Evolutionary conservation across 2,329 filamentous ascomycete genomes (phyloP).

Genomic region (Fonsecaea multimorphosa): DNA sequence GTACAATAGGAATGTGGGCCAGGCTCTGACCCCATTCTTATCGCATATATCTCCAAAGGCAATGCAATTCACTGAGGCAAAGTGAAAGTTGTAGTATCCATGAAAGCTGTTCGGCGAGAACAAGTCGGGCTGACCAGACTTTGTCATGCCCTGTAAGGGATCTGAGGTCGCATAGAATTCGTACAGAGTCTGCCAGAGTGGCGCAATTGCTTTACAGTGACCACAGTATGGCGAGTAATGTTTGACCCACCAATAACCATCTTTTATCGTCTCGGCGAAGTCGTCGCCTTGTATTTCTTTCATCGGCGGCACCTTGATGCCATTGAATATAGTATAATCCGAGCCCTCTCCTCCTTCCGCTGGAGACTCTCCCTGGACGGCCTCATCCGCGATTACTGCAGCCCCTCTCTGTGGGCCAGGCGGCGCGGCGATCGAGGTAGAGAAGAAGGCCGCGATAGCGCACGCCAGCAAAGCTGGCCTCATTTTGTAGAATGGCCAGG

Average conservation of each 20-base stretch:
- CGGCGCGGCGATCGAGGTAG: conserved; percentile 31
- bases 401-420: conserved; percentile 29
- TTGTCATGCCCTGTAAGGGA: conserved; percentile 62
- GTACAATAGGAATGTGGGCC: conserved; percentile 79
- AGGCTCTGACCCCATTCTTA: conserved; percentile 70
- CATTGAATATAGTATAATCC: conserved; percentile 57
- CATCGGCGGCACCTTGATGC: conserved; percentile 58
- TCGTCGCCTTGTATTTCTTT: conserved; percentile 55
- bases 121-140: conserved; percentile 54
- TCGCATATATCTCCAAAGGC: conserved; percentile 80
- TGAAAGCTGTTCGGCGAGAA: conserved; percentile 70
- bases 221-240: conserved; percentile 61
- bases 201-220: conserved; percentile 80
- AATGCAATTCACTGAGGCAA: conserved; percentile 83
- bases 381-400: conserved; percentile 28
- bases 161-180: conserved; percentile 92
- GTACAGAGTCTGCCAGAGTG: conserved; percentile 88
- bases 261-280: conserved; percentile 56
- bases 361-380: conserved; percentile 32
- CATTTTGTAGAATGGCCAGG: conserved; percentile 29
- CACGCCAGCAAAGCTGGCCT: conserved; percentile 39
- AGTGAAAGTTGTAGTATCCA: conserved; percentile 86
- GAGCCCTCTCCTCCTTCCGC: conserved; percentile 41
- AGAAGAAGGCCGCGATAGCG: conserved; percentile 31
- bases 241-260: conserved; percentile 62